phyloP scores from a whole-genome alignment of 257 asterid species.

The Solanum pimpinellifolium region DNA sequence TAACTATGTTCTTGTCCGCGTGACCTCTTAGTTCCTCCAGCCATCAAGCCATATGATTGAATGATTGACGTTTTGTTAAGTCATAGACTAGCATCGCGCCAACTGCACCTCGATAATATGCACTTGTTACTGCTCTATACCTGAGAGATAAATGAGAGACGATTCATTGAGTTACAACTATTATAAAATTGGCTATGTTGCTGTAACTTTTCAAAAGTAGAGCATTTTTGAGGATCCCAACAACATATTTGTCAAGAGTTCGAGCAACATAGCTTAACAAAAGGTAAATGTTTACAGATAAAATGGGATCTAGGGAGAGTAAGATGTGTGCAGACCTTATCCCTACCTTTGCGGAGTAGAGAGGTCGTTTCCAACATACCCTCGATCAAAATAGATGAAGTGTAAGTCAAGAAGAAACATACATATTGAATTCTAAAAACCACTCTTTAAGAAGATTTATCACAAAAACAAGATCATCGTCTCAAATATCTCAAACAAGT shows the following conservation, averaged over 20 bases:
- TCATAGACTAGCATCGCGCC: slow-evolving; percentile 85
- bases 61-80: slow-evolving; percentile 72
- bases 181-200: neutral
- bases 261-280: neutral
- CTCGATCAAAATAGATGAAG: neutral
- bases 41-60: slow-evolving; percentile 85
- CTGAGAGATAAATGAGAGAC: slow-evolving; percentile 3
- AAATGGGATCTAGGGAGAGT: neutral
- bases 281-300: neutral
- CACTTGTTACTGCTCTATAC: slow-evolving; percentile 85
- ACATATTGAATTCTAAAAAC: neutral
- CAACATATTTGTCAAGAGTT: neutral
- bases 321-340: neutral
- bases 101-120: slow-evolving; percentile 81
- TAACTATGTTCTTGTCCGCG: slow-evolving; percentile 75
- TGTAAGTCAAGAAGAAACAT: neutral
- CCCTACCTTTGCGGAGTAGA: neutral
- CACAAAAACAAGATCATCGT: neutral
- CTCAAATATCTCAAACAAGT: neutral
- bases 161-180: neutral
- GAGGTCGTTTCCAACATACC: neutral
- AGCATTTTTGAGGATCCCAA: neutral
- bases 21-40: slow-evolving; percentile 83
- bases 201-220: neutral
- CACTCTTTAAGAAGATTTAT: neutral